phyloP scores from a whole-genome alignment of 2,329 filamentous ascomycete species.

The Cladosporium sp. region DNA sequence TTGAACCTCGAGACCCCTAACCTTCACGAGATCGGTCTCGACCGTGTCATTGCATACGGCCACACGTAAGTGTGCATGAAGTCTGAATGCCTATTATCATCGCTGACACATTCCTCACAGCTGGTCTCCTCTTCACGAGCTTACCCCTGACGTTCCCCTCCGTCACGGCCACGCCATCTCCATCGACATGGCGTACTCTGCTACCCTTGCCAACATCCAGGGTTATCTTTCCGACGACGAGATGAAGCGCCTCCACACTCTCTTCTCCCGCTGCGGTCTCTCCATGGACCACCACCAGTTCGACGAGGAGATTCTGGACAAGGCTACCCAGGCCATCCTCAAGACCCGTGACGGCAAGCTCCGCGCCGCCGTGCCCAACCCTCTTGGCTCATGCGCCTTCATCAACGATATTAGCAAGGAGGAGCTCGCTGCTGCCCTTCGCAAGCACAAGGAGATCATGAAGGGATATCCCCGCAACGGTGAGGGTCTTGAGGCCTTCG shows the following conservation, averaged over 20 bases:
- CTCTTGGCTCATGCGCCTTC: constrained; percentile 64
- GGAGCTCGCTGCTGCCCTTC: constrained; percentile 59
- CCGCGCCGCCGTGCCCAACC: constrained; percentile 64
- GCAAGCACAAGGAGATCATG: constrained; percentile 61
- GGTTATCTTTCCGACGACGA: constrained; percentile 58
- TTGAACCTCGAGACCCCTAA: constrained; percentile 69
- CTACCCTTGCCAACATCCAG: constrained; percentile 62
- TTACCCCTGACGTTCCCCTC: constrained; percentile 63
- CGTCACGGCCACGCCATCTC: constrained; percentile 71
- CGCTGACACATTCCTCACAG: constrained; percentile 30
- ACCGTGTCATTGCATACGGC: constrained; percentile 69
- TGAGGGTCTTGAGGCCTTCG: constrained; percentile 64
- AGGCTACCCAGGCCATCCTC: constrained; percentile 64
- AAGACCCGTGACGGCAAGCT: constrained; percentile 67
- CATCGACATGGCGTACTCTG: constrained; percentile 72
- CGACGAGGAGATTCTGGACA: constrained; percentile 60
- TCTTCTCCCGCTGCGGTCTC: constrained; percentile 67
- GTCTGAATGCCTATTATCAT: not conserved
- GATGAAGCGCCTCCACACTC: constrained; percentile 58
- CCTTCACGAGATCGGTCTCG: constrained; percentile 67
- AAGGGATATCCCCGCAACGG: constrained; percentile 60
- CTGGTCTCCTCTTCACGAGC: constrained; percentile 69
- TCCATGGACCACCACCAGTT: constrained; percentile 69
- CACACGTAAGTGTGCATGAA: constrained; percentile 52
- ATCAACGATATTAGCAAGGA: constrained; percentile 61